phyloP scores from a whole-genome alignment of 768 basidiomycete genomes.

The Phlebiopsis gigantea region DNA sequence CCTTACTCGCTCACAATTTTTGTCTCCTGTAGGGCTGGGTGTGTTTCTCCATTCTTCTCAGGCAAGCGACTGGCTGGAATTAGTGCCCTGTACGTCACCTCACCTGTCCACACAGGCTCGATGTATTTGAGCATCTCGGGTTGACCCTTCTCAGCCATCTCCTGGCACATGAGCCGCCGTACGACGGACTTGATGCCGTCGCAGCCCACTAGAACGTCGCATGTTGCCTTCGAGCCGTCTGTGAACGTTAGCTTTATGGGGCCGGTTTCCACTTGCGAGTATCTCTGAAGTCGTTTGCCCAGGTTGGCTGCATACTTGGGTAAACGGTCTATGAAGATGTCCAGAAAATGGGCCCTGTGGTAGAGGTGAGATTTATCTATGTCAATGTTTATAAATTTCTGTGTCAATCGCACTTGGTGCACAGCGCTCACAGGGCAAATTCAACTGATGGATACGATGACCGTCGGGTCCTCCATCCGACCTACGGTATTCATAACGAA shows the following conservation, averaged over 20 bases:
- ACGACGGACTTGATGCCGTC: conserved; percentile 30
- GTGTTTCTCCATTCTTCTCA: conserved; percentile 11
- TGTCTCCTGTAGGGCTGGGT: conserved; percentile 32
- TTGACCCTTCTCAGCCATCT: conserved; percentile 15
- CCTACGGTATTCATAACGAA: conserved; percentile 41
- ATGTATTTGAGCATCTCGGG: conserved; percentile 28
- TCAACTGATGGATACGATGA: conserved; percentile 32
- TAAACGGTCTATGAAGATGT: conserved; percentile 32
- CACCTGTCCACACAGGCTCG: conserved; percentile 42
- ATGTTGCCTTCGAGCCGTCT: conserved; percentile 22
- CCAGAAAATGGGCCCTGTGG: conserved; percentile 45
- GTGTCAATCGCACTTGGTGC: not conserved
- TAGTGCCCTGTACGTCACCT: conserved; percentile 40
- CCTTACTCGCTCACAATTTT: conserved; percentile 36
- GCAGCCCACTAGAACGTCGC: conserved; percentile 29
- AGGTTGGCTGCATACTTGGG: conserved; percentile 24
- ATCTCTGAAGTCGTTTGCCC: conserved; percentile 25
- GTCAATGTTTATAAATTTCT: no score
- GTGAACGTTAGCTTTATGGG: conserved; percentile 17
- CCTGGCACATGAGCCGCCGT: conserved; percentile 27
- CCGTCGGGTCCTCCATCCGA: conserved; percentile 37
- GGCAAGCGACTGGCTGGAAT: conserved; percentile 34
- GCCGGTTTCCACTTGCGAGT: not conserved
- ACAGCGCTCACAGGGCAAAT: conserved; percentile 34
- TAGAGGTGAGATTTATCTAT: conserved; percentile 29